Evolutionary conservation across 345 rosid species (phyloP).

Genomic region (Eucalyptus erythrocorys): DNA sequence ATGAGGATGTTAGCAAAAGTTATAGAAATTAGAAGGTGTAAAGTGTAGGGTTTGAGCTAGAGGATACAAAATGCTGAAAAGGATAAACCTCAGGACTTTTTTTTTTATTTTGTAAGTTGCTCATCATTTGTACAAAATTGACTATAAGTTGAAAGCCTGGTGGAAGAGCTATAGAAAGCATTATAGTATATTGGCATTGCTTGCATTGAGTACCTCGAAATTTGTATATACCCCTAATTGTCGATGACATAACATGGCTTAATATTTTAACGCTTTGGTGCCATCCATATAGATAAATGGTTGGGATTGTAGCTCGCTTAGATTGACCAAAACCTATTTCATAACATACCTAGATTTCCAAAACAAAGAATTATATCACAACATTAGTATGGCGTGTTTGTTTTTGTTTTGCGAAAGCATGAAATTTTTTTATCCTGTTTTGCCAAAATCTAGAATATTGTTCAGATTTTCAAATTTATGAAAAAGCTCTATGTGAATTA

Average conservation of each 20-base stretch:
- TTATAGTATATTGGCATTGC: background rate
- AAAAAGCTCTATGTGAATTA: background rate
- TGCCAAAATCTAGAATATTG: background rate
- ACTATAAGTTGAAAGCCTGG: background rate
- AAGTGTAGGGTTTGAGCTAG: background rate
- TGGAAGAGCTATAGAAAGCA: background rate
- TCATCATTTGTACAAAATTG: background rate
- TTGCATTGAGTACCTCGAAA: background rate
- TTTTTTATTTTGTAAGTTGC: background rate
- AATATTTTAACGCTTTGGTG: background rate
- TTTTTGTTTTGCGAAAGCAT: background rate
- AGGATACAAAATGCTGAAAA: background rate
- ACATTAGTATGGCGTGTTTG: background rate
- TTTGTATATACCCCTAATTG: background rate
- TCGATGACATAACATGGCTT: background rate
- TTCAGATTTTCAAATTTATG: background rate
- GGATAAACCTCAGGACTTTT: background rate
- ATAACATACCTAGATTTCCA: background rate
- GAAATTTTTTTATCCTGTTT: background rate
- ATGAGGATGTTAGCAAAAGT: background rate
- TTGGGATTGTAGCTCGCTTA: background rate
- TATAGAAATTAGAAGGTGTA: background rate
- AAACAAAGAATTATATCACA: background rate
- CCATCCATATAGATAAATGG: background rate
- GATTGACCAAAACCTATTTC: background rate